A percentile compares a stretch with the other conserved stretches of the same genome.
Evolutionary conservation across 768 basidiomycete species (phyloP).

Genomic region (Suillus brevipes): DNA sequence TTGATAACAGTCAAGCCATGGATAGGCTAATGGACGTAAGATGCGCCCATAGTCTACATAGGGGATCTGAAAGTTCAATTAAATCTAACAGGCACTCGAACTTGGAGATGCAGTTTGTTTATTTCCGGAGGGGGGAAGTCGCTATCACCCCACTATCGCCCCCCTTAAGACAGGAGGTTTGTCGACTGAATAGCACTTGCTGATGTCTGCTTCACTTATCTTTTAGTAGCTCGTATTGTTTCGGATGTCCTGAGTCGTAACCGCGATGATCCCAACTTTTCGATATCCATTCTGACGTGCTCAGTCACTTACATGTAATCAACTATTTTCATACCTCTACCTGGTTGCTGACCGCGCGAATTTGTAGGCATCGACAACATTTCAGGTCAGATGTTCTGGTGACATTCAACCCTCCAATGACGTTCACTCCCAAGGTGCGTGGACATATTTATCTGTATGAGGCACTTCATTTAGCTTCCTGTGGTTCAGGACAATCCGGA

Average conservation of each 20-base stretch:
- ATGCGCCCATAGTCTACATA: slow-evolving; percentile 5
- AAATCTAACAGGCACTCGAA: slow-evolving; percentile 60
- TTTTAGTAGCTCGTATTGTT: slow-evolving; percentile 73
- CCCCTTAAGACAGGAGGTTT: slow-evolving; percentile 85
- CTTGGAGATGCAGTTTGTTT: slow-evolving; percentile 76
- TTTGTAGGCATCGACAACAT: slow-evolving; percentile 73
- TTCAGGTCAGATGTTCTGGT: slow-evolving; percentile 89
- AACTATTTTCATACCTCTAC: neutral
- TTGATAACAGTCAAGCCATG: slow-evolving; percentile 74
- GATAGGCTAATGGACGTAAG: slow-evolving; percentile 63
- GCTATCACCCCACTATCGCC: slow-evolving; percentile 85
- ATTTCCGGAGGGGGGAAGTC: slow-evolving; percentile 85
- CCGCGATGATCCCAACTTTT: slow-evolving; percentile 64
- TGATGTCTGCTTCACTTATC: slow-evolving; percentile 7
- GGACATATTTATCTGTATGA: neutral
- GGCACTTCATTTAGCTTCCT: slow-evolving; percentile 6
- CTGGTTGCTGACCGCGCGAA: slow-evolving; percentile 4
- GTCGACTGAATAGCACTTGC: slow-evolving; percentile 14
- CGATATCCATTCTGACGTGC: slow-evolving; percentile 71
- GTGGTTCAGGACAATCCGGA: slow-evolving; percentile 62
- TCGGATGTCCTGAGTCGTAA: slow-evolving; percentile 76
- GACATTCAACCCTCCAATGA: slow-evolving; percentile 72
- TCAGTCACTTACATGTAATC: slow-evolving; percentile 80
- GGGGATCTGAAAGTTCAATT: slow-evolving; percentile 10
- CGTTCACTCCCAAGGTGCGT: slow-evolving; percentile 60